phyloP scores from a whole-genome alignment of 257 asterid genomes.

The Jacaranda copaia region DNA sequence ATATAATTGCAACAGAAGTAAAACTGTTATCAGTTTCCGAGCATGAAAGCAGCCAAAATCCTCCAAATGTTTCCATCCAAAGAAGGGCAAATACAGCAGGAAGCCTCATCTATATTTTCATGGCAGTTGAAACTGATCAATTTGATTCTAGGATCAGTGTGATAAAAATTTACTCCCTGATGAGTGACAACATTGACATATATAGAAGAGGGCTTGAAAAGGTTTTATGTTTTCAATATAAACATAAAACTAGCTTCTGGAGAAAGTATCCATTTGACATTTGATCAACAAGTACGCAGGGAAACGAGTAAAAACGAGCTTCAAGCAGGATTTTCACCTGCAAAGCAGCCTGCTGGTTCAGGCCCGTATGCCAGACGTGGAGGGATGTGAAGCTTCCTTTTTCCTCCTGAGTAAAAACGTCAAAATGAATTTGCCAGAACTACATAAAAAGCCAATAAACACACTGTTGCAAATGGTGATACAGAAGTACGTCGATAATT shows the following conservation, averaged over 20 bases:
- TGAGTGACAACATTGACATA: no score
- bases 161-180: no score
- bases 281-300: not conserved
- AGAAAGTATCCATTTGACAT: not conserved
- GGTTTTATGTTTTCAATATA: not conserved
- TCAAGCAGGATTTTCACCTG: conserved; percentile 52
- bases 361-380: conserved; percentile 90
- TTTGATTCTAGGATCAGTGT: no score
- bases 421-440: conserved; percentile 10
- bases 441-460: not conserved
- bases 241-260: not conserved
- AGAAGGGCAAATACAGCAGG: no score
- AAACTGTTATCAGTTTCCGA: no score
- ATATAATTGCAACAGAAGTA: not conserved
- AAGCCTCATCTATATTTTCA: no score
- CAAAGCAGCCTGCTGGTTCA: conserved; percentile 94
- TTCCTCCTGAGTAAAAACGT: conserved; percentile 65
- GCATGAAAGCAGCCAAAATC: no score
- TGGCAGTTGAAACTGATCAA: no score
- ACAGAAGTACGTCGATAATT: not conserved
- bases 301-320: not conserved
- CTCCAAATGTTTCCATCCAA: no score
- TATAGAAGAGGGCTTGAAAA: not conserved
- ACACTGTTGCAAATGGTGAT: not conserved
- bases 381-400: conserved; percentile 84